phyloP scores from a whole-genome alignment of 1,284 basidiomycete species.

The Ceratobasidium papillatum region DNA sequence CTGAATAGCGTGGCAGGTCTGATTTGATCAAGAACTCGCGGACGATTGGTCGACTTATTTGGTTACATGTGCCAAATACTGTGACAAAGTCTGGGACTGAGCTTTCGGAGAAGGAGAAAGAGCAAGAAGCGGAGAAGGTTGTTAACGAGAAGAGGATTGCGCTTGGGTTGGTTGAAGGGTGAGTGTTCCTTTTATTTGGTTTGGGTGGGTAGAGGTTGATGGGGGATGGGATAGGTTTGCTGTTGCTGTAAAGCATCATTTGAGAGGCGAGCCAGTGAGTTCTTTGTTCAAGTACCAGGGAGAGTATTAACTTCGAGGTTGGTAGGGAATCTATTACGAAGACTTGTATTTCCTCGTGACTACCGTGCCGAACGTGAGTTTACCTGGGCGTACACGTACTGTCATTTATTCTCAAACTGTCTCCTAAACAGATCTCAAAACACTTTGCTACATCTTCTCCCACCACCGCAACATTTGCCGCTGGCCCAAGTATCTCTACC shows the following conservation, averaged over 20 bases:
- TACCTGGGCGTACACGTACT: background rate
- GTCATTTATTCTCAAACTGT: background rate
- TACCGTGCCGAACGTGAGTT: slow-evolving; percentile 44
- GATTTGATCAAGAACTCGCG: slow-evolving; percentile 58
- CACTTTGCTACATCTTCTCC: slow-evolving; percentile 24
- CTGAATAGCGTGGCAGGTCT: slow-evolving; percentile 42
- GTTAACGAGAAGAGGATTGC: slow-evolving; percentile 70
- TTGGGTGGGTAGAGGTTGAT: background rate
- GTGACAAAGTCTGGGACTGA: slow-evolving; percentile 51
- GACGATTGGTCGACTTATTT: slow-evolving; percentile 59
- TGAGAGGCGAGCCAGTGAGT: slow-evolving; percentile 57
- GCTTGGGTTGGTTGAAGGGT: slow-evolving; percentile 67
- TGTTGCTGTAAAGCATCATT: slow-evolving; percentile 70
- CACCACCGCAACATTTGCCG: slow-evolving; percentile 13
- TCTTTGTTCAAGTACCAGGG: background rate
- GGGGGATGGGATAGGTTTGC: slow-evolving; percentile 57
- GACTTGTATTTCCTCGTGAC: slow-evolving; percentile 64
- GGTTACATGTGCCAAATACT: slow-evolving; percentile 66
- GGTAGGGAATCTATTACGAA: slow-evolving; percentile 58
- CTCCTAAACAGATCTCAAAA: slow-evolving; percentile 4
- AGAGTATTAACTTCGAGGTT: background rate
- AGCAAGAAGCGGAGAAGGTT: slow-evolving; percentile 58
- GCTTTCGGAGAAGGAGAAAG: slow-evolving; percentile 48
- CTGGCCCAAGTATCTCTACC: slow-evolving; percentile 10
- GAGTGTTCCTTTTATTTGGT: slow-evolving; percentile 42